phyloP scores from a whole-genome alignment of 2,329 filamentous ascomycete genomes.

The Ophiostoma montium region DNA sequence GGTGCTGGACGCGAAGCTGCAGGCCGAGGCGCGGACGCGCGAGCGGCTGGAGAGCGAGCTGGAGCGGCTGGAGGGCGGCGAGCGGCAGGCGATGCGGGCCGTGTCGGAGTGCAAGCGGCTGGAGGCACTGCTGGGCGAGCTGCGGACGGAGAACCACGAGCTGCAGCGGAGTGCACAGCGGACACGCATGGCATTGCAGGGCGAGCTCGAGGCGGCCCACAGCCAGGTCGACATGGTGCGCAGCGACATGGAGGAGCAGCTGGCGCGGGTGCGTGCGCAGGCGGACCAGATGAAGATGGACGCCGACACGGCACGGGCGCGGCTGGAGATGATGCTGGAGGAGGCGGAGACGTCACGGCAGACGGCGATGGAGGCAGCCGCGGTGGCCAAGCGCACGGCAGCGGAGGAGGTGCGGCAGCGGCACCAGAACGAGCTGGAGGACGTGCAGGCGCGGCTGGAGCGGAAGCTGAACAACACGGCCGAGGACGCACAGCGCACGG shows the following conservation, averaged over 20 bases:
- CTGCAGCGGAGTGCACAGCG: conserved; percentile 61
- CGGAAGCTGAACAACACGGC: conserved; percentile 56
- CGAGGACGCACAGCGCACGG: conserved; percentile 70
- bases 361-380: conserved; percentile 4
- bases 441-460: conserved; percentile 61
- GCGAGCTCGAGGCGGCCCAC: conserved; percentile 70
- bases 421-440: conserved; percentile 57
- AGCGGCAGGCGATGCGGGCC: conserved; percentile 50
- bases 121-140: conserved; percentile 38
- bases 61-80: conserved; percentile 48
- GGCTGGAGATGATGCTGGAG: conserved; percentile 72
- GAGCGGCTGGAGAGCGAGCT: conserved; percentile 54
- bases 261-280: conserved; percentile 56
- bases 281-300: conserved; percentile 68
- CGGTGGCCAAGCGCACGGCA: conserved; percentile 26
- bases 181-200: conserved; percentile 63
- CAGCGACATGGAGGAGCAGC: conserved; percentile 68
- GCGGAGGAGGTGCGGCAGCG: conserved; percentile 38
- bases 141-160: conserved; percentile 54
- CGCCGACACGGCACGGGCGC: conserved; percentile 64
- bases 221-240: conserved; percentile 74
- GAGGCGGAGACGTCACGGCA: conserved; percentile 56
- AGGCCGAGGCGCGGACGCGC: conserved; percentile 56
- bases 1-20: conserved; percentile 62
- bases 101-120: conserved; percentile 48